Evolutionary conservation across 495 filamentous ascomycete genomes (phyloP), one percentile per base, ranked within the genome.

Genomic region (Talaromyces adpressus): DNA sequence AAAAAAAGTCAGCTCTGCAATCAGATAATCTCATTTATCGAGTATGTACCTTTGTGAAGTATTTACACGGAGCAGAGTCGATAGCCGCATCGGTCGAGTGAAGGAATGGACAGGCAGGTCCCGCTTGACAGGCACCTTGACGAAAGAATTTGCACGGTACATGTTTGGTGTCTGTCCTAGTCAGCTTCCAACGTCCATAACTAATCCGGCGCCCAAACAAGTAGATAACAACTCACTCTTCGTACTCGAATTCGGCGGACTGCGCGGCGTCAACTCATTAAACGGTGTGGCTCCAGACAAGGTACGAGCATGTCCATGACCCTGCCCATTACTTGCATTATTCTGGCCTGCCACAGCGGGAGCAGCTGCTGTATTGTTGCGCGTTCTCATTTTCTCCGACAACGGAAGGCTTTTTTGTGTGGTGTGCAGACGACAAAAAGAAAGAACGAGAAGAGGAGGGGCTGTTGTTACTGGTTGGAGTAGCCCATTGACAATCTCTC

Each of bases 81-180:
- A 86, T 82, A 23, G 91, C 82, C 22, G 87, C 77, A 73, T 93
- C 88, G 64, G 89, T 85, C 53, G 92, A 93, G 77, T 98, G 94
- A 64, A 92, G 89, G 78, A 98, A 98, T 45, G 94, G 94, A 78
- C 94, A 98, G 53, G 92, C 91, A 71, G 89, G 89, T 66, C 94
- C 94, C 56, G 94, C 94, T 83, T 97, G 93, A 76, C 94, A 98
- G 70, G 90, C 87, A 71, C 94, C 94, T 77, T 96, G 90, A 54
- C 91, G 87, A 77, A 92, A 98, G 87, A 98, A 98, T 80, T 98
- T 98, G 89, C 94, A 98, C 18, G 94, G 94, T 45, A 98, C 94
- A 79, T 98, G 94, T 58, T 92, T 92, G 16, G 96, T 95, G 72
- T 97, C 94, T 98, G 71, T 52, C 18, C 6, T 62, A 63, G 57